phyloP scores from a whole-genome alignment of 1,284 basidiomycete species.

The Malassezia vespertilionis region DNA sequence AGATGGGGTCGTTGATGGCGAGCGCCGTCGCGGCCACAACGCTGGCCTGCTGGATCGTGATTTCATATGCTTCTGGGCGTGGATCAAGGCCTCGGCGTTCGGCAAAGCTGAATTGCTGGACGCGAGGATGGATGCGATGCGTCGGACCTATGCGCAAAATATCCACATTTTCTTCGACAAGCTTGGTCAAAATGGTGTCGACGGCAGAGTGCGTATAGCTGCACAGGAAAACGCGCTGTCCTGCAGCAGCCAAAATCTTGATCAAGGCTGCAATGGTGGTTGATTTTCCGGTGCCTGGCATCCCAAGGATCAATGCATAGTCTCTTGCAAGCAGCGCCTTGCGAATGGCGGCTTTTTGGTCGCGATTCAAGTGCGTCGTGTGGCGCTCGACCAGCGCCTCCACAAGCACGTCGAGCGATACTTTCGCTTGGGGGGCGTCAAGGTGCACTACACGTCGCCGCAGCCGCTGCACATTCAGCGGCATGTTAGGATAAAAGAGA shows the following conservation, averaged over 20 bases:
- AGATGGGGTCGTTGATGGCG: slow-evolving; percentile 77
- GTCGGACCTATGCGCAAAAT: slow-evolving; percentile 77
- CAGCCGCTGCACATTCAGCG: background rate
- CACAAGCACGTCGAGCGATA: slow-evolving; percentile 24
- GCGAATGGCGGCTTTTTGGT: slow-evolving; percentile 63
- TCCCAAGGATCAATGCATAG: slow-evolving; percentile 83
- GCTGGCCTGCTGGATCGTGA: slow-evolving; percentile 68
- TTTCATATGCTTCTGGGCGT: slow-evolving; percentile 62
- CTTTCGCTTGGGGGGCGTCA: slow-evolving; percentile 56
- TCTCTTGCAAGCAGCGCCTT: slow-evolving; percentile 70
- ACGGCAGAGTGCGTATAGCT: slow-evolving; percentile 97
- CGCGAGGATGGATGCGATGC: slow-evolving; percentile 65
- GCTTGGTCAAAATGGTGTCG: slow-evolving; percentile 79
- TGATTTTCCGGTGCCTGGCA: slow-evolving; percentile 98
- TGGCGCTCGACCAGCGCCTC: slow-evolving; percentile 22
- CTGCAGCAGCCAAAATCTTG: slow-evolving; percentile 62
- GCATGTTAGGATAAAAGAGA: slow-evolving; percentile 63
- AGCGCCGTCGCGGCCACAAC: slow-evolving; percentile 93
- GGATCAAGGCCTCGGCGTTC: slow-evolving; percentile 50
- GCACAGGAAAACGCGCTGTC: slow-evolving; percentile 76
- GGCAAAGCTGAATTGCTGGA: slow-evolving; percentile 61
- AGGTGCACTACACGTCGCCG: slow-evolving; percentile 69
- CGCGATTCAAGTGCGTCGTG: slow-evolving; percentile 53
- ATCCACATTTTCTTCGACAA: slow-evolving; percentile 19
- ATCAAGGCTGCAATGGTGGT: slow-evolving; percentile 86